A percentile compares a stretch with the other conserved stretches of the same genome.
Evolutionary conservation across 1,284 basidiomycete genomes (phyloP).

Genomic region (Hymenochaete sp.): DNA sequence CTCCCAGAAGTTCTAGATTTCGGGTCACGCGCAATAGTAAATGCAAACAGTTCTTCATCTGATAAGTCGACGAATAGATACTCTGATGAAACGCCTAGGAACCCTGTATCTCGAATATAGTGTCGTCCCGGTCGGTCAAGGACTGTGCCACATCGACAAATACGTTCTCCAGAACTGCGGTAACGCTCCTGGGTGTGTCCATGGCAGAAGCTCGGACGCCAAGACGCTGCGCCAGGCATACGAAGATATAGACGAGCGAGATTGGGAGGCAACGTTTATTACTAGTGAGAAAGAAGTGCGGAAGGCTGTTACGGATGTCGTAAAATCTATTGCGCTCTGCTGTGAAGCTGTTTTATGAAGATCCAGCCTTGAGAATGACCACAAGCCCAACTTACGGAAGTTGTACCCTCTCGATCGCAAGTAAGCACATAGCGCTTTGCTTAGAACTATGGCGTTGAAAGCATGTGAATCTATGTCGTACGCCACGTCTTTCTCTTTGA

Average conservation of each 20-base stretch:
- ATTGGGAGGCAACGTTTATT: conserved; percentile 47
- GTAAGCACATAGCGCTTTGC: conserved; percentile 37
- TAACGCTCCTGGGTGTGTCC: conserved; percentile 46
- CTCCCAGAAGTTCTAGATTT: conserved; percentile 33
- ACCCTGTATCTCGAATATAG: conserved; percentile 28
- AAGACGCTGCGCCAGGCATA: conserved; percentile 42
- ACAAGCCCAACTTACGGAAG: too few relatives aligned
- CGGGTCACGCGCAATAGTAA: conserved; percentile 36
- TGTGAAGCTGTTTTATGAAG: conserved; percentile 17
- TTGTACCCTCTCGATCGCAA: conserved; percentile 38
- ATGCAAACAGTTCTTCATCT: conserved; percentile 21
- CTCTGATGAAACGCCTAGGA: neutral
- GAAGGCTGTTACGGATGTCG: conserved; percentile 44
- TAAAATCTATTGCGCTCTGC: conserved; percentile 28
- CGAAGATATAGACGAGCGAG: conserved; percentile 51
- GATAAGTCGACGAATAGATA: neutral
- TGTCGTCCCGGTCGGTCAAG: conserved; percentile 27
- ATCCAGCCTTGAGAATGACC: conserved; percentile 17
- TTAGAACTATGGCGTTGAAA: conserved; percentile 27
- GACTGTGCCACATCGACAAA: conserved; percentile 39
- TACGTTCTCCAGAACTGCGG: conserved; percentile 36
- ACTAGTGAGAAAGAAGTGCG: conserved; percentile 46
- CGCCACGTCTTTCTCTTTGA: conserved; percentile 24
- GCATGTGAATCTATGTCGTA: conserved; percentile 24
- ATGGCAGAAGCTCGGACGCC: conserved; percentile 44